Evolutionary conservation across 2,329 filamentous ascomycete genomes (phyloP).

Genomic region (Ophiostoma triangulosporum): DNA sequence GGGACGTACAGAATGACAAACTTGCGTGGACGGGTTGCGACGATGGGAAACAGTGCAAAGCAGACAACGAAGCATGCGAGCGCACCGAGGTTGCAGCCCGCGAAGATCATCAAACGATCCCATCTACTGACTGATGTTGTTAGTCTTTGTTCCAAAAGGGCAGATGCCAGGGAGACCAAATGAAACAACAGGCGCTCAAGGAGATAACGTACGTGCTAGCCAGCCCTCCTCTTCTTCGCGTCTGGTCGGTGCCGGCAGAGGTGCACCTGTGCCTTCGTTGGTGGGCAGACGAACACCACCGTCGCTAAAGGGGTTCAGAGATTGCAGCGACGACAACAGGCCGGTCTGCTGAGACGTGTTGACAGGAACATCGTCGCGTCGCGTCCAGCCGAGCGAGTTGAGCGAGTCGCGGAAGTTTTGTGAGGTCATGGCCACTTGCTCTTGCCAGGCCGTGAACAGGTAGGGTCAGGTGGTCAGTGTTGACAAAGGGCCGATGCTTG

Average conservation of each 20-base stretch:
- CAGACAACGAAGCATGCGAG: constrained; percentile 85
- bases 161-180: not conserved
- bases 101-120: constrained; percentile 90
- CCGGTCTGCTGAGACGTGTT: constrained; percentile 59
- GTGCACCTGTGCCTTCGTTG: constrained; percentile 67
- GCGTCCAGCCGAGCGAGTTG: constrained; percentile 88
- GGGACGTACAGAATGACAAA: constrained; percentile 97
- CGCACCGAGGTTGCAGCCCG: constrained; percentile 77
- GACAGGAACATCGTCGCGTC: constrained; percentile 67
- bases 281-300: constrained; percentile 82
- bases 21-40: constrained; percentile 73
- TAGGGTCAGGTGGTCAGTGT: too few species aligned
- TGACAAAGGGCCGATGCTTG: too few species aligned
- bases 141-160: constrained; percentile 7
- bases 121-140: constrained; percentile 70
- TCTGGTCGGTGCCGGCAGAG: constrained; percentile 68
- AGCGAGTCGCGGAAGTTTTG: constrained; percentile 85
- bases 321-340: constrained; percentile 68
- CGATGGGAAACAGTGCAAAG: constrained; percentile 77
- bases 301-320: constrained; percentile 74
- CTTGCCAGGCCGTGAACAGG: too few species aligned
- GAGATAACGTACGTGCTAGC: constrained; percentile 68
- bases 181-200: constrained; percentile 11
- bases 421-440: constrained; percentile 53
- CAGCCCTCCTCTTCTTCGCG: constrained; percentile 92